Evolutionary conservation across 2,329 filamentous ascomycete genomes (phyloP).

Genomic region (Eurotiales sp.): DNA sequence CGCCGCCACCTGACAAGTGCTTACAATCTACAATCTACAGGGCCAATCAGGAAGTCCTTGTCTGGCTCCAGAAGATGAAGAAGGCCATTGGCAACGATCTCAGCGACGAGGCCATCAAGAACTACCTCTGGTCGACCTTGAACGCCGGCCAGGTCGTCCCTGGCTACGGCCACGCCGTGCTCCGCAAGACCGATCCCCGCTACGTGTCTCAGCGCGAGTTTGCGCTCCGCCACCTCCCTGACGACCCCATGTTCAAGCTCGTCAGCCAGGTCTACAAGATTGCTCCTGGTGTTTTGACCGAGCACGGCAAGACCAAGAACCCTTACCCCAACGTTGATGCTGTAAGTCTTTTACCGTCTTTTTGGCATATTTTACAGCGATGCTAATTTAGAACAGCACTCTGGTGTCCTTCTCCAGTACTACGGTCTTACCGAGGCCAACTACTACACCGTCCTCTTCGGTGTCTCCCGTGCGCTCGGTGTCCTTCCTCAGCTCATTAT

Average conservation of each 20-base stretch:
- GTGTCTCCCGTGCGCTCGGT: constrained; percentile 96
- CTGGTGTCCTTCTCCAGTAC: constrained; percentile 98
- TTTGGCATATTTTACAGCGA: background rate
- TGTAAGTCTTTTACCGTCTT: constrained; percentile 33
- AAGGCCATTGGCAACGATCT: constrained; percentile 87
- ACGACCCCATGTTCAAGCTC: constrained; percentile 99
- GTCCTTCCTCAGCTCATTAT: constrained; percentile 99
- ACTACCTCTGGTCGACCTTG: constrained; percentile 98
- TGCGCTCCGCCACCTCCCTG: constrained; percentile 85
- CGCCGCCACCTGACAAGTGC: too few relatives aligned
- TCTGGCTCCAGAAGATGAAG: constrained; percentile 99
- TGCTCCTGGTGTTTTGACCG: constrained; percentile 90
- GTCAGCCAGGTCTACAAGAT: constrained; percentile 99
- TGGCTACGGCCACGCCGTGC: constrained; percentile 96
- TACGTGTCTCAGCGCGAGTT: constrained; percentile 99
- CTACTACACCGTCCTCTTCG: constrained; percentile 99
- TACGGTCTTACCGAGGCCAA: constrained; percentile 98
- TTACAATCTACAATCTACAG: constrained; percentile 21
- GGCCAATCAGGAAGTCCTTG: constrained; percentile 98
- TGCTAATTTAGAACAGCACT: constrained; percentile 57
- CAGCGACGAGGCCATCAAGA: constrained; percentile 91
- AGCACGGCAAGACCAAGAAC: constrained; percentile 99
- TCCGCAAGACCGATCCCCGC: constrained; percentile 98
- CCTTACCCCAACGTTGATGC: constrained; percentile 98
- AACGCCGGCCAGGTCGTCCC: constrained; percentile 95